Percentiles rank a stretch among this genome's conserved stretches.
These are phyloP conservation scores for Luvunga scandens DNA, from an alignment of 345 rosid genomes.

Conservation along the genomic window DNA sequence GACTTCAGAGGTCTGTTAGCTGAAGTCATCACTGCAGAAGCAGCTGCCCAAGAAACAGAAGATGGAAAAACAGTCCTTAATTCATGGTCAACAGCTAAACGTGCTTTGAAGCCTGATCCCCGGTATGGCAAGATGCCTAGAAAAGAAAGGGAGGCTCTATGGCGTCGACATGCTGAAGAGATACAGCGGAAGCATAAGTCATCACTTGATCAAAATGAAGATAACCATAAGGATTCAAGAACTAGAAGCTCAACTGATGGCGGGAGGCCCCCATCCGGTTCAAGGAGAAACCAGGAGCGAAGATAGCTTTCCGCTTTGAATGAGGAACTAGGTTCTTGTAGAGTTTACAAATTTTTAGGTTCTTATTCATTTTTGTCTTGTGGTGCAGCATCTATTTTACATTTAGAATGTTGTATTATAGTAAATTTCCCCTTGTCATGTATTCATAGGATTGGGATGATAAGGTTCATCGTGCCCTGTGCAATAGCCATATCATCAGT, in stretches of 20 bases:
- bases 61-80: conserved; percentile 73
- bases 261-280: conserved; percentile 32
- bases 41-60: conserved; percentile 64
- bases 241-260: conserved; percentile 42
- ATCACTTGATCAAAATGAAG: conserved; percentile 38
- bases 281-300: conserved; percentile 48
- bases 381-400: background rate
- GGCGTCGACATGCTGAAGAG: conserved; percentile 77
- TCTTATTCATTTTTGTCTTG: background rate
- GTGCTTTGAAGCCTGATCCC: conserved; percentile 62
- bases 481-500: background rate
- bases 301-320: conserved; percentile 26
- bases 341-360: conserved; percentile 5
- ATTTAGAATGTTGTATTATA: background rate
- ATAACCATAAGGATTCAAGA: conserved; percentile 43
- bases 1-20: conserved; percentile 69
- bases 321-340: conserved; percentile 13
- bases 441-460: background rate
- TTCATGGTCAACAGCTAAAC: conserved; percentile 95
- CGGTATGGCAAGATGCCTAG: conserved; percentile 86
- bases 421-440: background rate
- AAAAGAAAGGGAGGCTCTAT: conserved; percentile 70
- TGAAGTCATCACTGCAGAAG: conserved; percentile 69
- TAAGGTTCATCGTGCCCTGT: background rate
- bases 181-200: conserved; percentile 55